Base-by-base conservation (phyloP, 2,329 filamentous ascomycete genomes). In the Pseudogymnoascus destructans region DNA sequence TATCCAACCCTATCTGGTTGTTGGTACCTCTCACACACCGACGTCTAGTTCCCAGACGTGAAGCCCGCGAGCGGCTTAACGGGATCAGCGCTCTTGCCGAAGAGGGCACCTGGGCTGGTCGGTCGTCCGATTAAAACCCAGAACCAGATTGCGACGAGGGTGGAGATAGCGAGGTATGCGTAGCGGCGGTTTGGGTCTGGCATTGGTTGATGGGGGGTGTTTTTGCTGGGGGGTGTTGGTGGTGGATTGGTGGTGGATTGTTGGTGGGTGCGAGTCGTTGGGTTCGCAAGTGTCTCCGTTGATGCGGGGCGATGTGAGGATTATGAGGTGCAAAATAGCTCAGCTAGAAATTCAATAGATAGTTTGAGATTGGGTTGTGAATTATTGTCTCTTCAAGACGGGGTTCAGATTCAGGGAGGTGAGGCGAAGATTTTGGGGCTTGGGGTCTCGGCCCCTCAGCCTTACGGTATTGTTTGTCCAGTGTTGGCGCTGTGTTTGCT, bases 41-140 rank as follows among this genome's bases (percentile, higher is more conserved):
- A 30, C 17, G 36, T 21, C 46, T 52, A 52, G n/a, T 52, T 52
- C 25, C 46, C 46, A 10, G 46, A 52, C 46, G 46, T 11, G 19
- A 17, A 17, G 46, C 46, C 46, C 46, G 46, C 46, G 46, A 52
- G 46, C 25, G 46, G 46, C 46, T 56, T 38, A 8, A 56, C 54
- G 7, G 54, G 54, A 4, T 38, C 54, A 3, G 3, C 30, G 10
- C 6, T 19, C 2, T 17, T n/a, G 13, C 19, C 54, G 6, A 33
- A 56, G 15, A 56, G 54, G 7, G n/a, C n/a, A 11, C 54, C 30
- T 2, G 13, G 19, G 13, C 42, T 21, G 5, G 30, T 38, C 60
- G 57, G 42, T 52, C 63, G 63, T 63, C 62, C 54, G 59, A 64
- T 57, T 54, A 60, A 60, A 56, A 60, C 57, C 62, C 62, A 66